Evolutionary conservation across 768 basidiomycete genomes (phyloP).

Genomic region (Termitomyces sp.): DNA sequence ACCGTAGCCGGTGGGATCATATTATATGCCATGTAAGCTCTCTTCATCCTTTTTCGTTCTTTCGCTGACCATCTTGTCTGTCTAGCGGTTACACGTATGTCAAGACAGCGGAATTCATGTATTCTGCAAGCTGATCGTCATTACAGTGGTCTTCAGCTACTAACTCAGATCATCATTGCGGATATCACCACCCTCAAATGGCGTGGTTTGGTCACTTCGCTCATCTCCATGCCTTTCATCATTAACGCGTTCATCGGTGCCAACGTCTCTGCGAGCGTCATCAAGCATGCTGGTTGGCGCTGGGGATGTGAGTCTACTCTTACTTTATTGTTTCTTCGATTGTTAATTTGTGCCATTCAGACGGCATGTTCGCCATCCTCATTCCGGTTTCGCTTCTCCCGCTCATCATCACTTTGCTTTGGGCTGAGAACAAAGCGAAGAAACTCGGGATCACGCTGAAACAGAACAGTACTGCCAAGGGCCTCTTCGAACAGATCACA

Average conservation of each 20-base stretch:
- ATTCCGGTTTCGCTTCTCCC: conserved; percentile 44
- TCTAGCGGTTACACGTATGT: conserved; percentile 56
- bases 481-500: conserved; percentile 16
- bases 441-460: conserved; percentile 22
- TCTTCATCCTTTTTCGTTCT: conserved; percentile 3
- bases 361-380: conserved; percentile 54
- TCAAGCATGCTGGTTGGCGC: conserved; percentile 46
- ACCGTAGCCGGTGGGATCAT: conserved; percentile 50
- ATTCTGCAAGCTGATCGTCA: conserved; percentile 9
- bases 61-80: conserved; percentile 16
- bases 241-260: conserved; percentile 63
- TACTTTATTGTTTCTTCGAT: not conserved
- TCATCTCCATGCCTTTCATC: conserved; percentile 47
- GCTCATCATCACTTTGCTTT: conserved; percentile 47
- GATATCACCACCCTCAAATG: conserved; percentile 54
- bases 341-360: conserved; percentile 18
- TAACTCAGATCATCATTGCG: conserved; percentile 60
- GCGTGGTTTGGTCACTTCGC: conserved; percentile 34
- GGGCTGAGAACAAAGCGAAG: conserved; percentile 46
- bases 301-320: conserved; percentile 53
- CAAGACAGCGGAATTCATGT: conserved; percentile 5
- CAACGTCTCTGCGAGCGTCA: conserved; percentile 46
- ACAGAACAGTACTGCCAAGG: not conserved
- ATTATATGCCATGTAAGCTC: conserved; percentile 46
- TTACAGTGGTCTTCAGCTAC: conserved; percentile 50